These are phyloP conservation scores for Cyclotella cryptica DNA, from an alignment of 108 stramenopile species.

Conservation along the genomic window DNA sequence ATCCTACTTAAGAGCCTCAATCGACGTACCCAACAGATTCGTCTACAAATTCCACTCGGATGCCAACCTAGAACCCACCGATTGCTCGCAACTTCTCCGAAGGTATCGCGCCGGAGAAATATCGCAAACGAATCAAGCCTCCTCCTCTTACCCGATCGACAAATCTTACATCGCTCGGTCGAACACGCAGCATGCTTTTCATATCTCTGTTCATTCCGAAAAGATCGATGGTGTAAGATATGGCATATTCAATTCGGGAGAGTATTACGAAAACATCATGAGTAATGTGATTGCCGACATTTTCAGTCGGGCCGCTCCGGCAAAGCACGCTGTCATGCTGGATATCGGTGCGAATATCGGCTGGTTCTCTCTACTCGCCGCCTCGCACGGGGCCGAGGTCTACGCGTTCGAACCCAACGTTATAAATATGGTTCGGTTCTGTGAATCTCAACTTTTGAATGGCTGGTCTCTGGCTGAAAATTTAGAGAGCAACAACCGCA, in stretches of 20 bases:
- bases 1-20: not conserved
- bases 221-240: conserved; percentile 37
- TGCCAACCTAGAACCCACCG: conserved; percentile 11
- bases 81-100: conserved; percentile 16
- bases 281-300: conserved; percentile 27
- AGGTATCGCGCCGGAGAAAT: conserved; percentile 21
- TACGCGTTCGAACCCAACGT: conserved; percentile 66
- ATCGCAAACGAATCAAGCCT: conserved; percentile 21
- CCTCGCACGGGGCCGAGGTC: conserved; percentile 56
- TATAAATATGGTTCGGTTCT: conserved; percentile 59
- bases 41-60: conserved; percentile 16
- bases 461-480: conserved; percentile 24
- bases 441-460: conserved; percentile 59
- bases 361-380: conserved; percentile 58
- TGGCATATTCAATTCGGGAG: conserved; percentile 50
- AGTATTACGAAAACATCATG: conserved; percentile 63
- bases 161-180: conserved; percentile 34
- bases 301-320: not conserved
- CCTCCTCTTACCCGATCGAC: conserved; percentile 23
- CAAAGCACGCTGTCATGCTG: conserved; percentile 26
- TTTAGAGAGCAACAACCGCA: conserved; percentile 14
- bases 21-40: too few relatives aligned
- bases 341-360: conserved; percentile 71
- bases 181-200: conserved; percentile 31
- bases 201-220: conserved; percentile 34